Percentiles rank a stretch among this genome's conserved stretches.
These are phyloP conservation scores for Aspergillus novoparasiticus DNA, from an alignment of 2,329 filamentous ascomycete species.

Conservation along the genomic window DNA sequence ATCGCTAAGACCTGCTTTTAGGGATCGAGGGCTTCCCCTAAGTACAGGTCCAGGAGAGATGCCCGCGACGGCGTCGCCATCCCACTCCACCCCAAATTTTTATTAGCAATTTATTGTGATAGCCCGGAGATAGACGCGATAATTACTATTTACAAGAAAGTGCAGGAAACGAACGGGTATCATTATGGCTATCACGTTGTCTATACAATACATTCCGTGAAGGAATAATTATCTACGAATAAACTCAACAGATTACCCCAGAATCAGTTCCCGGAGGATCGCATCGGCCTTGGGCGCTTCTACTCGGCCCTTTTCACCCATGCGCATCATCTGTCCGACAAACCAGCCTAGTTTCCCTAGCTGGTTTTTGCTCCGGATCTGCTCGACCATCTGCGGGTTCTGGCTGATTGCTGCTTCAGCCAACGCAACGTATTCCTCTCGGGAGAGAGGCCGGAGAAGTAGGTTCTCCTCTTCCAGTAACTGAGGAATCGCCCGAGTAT, in stretches of 20 bases:
- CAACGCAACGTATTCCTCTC: conserved; percentile 57
- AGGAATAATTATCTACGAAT: background rate
- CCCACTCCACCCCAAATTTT: conserved; percentile 29
- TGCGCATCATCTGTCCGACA: conserved; percentile 68
- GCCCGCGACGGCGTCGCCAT: conserved; percentile 29
- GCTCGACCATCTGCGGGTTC: conserved; percentile 60
- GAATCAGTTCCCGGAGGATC: conserved; percentile 54
- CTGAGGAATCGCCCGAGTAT: conserved; percentile 50
- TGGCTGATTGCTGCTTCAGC: conserved; percentile 56
- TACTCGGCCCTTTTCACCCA: conserved; percentile 62
- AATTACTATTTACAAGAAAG: background rate
- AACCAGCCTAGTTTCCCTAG: conserved; percentile 69
- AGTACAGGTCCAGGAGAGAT: conserved; percentile 51
- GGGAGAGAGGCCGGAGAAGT: conserved; percentile 56
- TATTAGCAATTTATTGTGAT: conserved; percentile 25
- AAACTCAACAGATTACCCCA: conserved; percentile 18
- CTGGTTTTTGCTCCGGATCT: conserved; percentile 62
- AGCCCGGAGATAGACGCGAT: background rate
- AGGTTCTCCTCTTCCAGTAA: conserved; percentile 62
- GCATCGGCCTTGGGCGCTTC: conserved; percentile 62
- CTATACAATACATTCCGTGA: conserved; percentile 8
- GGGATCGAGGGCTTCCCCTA: conserved; percentile 48
- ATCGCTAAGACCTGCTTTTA: conserved; percentile 53
- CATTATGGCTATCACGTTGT: conserved; percentile 7
- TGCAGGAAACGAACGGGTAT: conserved; percentile 6